phyloP scores from a whole-genome alignment of 2,329 filamentous ascomycete genomes.

The Thielaviopsis populi region DNA sequence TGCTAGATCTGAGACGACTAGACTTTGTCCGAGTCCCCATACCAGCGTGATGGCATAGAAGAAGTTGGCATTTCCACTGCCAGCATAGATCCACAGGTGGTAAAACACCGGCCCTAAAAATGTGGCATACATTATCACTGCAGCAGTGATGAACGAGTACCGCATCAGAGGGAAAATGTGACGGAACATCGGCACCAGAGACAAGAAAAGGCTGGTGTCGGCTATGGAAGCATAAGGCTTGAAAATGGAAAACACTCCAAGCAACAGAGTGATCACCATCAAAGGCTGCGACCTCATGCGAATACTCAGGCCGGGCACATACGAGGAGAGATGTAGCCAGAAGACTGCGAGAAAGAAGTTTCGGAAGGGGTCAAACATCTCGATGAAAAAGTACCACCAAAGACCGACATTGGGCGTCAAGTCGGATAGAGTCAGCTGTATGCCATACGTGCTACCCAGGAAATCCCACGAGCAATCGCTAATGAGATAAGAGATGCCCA shows the following conservation, averaged over 20 bases:
- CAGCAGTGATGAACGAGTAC: slow-evolving; percentile 75
- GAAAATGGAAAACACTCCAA: slow-evolving; percentile 87
- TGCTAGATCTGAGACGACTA: slow-evolving; percentile 73
- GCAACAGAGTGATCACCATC: slow-evolving; percentile 66
- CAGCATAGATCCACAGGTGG: slow-evolving; percentile 94
- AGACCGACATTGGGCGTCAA: slow-evolving; percentile 88
- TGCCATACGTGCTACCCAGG: slow-evolving; percentile 75
- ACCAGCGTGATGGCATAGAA: slow-evolving; percentile 99
- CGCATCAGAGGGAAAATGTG: slow-evolving; percentile 88
- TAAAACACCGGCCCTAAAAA: slow-evolving; percentile 91
- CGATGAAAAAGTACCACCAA: slow-evolving; percentile 99
- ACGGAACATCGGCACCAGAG: slow-evolving; percentile 68
- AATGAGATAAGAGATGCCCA: slow-evolving; percentile 57
- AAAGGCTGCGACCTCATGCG: slow-evolving; percentile 74
- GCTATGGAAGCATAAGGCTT: slow-evolving; percentile 92
- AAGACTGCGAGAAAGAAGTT: slow-evolving; percentile 96
- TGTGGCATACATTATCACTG: slow-evolving; percentile 72
- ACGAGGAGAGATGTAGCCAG: slow-evolving; percentile 86
- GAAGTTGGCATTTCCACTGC: slow-evolving; percentile 96
- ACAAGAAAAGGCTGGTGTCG: slow-evolving; percentile 75
- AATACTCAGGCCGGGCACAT: slow-evolving; percentile 73
- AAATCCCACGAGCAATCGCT: slow-evolving; percentile 77
- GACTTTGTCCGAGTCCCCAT: slow-evolving; percentile 79
- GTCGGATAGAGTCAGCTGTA: slow-evolving; percentile 79
- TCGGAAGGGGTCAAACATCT: slow-evolving; percentile 97